These are phyloP conservation scores for Rhizophagus clarus DNA, from an alignment of 192 early-diverging fungal genomes.

Conservation along the genomic window DNA sequence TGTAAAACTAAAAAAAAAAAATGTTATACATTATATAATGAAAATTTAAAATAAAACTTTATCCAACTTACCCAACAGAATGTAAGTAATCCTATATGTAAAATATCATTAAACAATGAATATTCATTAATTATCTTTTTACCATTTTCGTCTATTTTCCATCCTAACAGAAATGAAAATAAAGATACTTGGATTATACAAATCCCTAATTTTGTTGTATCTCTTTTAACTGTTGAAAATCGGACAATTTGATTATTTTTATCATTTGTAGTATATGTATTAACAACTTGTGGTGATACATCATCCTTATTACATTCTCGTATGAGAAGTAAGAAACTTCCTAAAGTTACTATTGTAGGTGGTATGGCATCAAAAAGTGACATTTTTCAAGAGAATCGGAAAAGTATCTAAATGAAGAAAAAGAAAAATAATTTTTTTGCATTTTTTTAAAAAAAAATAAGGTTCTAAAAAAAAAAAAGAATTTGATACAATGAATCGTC, in stretches of 20 bases:
- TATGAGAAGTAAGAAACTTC: not conserved
- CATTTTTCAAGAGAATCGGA: not conserved
- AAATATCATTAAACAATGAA: not conserved
- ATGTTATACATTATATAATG: not conserved
- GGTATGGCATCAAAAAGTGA: not conserved
- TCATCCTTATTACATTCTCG: not conserved
- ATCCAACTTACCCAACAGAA: constrained; percentile 13
- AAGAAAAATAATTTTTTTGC: no score
- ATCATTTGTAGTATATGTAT: not conserved
- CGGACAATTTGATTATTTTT: not conserved
- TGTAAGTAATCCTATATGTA: not conserved
- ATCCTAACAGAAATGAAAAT: constrained; percentile 9
- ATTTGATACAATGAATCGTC: no score
- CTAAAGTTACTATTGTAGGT: not conserved
- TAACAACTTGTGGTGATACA: not conserved
- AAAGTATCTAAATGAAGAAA: no score
- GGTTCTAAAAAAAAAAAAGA: no score
- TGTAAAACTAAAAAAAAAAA: not conserved
- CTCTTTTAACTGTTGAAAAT: constrained; percentile 15
- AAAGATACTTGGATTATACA: not conserved
- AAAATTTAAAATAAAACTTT: not conserved
- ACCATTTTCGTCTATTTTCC: not conserved
- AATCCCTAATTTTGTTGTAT: not conserved
- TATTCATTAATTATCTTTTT: no score
- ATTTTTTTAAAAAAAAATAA: no score